phyloP scores from a whole-genome alignment of 352 stramenopile species.

The Aphanomyces astaci region DNA sequence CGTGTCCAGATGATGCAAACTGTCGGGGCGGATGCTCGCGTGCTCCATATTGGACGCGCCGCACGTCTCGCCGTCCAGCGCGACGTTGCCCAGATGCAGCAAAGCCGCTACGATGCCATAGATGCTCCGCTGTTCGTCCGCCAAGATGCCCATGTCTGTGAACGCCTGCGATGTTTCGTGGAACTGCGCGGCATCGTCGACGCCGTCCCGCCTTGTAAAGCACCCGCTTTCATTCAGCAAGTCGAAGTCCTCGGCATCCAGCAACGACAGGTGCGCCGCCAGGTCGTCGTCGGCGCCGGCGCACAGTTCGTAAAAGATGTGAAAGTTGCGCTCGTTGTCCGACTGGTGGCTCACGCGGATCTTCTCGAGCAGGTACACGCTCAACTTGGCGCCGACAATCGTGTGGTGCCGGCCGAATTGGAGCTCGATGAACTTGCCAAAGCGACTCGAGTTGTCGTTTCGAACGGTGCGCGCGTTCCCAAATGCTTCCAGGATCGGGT shows the following conservation, averaged over 20 bases:
- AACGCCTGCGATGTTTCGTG: constrained; percentile 65
- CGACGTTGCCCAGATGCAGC: constrained; percentile 94
- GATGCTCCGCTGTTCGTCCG: constrained; percentile 42
- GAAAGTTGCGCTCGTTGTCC: constrained; percentile 89
- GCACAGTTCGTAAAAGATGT: constrained; percentile 95
- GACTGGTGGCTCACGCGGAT: constrained; percentile 91
- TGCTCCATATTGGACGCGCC: constrained; percentile 23
- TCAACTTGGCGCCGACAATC: constrained; percentile 89
- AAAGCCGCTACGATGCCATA: constrained; percentile 83
- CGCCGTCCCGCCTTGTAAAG: constrained; percentile 41
- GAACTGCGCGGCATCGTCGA: constrained; percentile 48
- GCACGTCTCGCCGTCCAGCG: constrained; percentile 44
- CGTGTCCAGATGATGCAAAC: constrained; percentile 28
- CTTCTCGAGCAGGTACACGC: constrained; percentile 97
- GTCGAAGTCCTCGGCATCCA: constrained; percentile 69
- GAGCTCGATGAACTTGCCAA: constrained; percentile 96
- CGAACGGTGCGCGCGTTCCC: constrained; percentile 94
- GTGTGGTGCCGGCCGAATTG: constrained; percentile 59
- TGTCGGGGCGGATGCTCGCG: not conserved
- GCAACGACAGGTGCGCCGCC: constrained; percentile 51
- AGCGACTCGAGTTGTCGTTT: constrained; percentile 95
- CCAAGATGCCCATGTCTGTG: constrained; percentile 54
- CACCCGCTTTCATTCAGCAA: constrained; percentile 84
- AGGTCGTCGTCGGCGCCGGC: constrained; percentile 62
- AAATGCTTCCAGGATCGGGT: constrained; percentile 96